These are phyloP conservation scores for Acanthochlamys bracteata DNA, from an alignment of 106 monocot species.

Conservation along the genomic window DNA sequence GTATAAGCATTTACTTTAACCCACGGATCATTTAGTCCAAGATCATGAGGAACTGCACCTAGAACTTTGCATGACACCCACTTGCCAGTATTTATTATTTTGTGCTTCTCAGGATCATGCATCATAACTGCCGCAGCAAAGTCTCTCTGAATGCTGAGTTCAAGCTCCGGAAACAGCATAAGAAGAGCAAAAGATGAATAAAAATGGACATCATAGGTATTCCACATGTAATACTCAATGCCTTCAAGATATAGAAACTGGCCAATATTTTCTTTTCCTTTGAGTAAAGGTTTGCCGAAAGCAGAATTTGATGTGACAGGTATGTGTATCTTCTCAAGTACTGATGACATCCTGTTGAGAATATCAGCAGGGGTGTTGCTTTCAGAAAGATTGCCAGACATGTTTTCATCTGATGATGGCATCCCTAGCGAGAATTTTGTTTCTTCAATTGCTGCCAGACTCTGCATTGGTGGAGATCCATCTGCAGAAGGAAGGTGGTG, in stretches of 20 bases:
- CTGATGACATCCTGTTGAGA: constrained; percentile 67
- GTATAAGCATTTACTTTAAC: constrained; percentile 56
- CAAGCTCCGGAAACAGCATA: constrained; percentile 32
- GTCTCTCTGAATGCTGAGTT: constrained; percentile 62
- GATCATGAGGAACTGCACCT: constrained; percentile 68
- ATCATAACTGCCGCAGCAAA: constrained; percentile 59
- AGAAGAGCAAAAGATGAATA: constrained; percentile 74
- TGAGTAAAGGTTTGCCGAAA: constrained; percentile 60
- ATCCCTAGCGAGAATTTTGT: constrained; percentile 68
- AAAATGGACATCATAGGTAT: constrained; percentile 98
- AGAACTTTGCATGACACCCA: constrained; percentile 44
- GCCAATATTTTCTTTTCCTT: constrained; percentile 84
- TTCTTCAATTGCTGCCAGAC: constrained; percentile 56
- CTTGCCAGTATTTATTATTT: constrained; percentile 15
- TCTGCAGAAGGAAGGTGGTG: constrained; percentile 34
- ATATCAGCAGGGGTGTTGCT: constrained; percentile 43
- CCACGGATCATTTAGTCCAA: constrained; percentile 63
- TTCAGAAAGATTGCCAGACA: constrained; percentile 1
- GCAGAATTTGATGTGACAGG: constrained; percentile 49
- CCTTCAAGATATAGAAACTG: constrained; percentile 97
- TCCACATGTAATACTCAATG: constrained; percentile 92
- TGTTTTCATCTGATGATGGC: constrained; percentile 11
- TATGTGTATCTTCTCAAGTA: constrained; percentile 49
- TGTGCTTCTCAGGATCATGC: constrained; percentile 49
- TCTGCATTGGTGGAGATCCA: constrained; percentile 68